A percentile compares a stretch with the other conserved stretches of the same genome.
Conservation (phyloP, 148 eudicot genomes). For the Arbutus unedo region DNA sequence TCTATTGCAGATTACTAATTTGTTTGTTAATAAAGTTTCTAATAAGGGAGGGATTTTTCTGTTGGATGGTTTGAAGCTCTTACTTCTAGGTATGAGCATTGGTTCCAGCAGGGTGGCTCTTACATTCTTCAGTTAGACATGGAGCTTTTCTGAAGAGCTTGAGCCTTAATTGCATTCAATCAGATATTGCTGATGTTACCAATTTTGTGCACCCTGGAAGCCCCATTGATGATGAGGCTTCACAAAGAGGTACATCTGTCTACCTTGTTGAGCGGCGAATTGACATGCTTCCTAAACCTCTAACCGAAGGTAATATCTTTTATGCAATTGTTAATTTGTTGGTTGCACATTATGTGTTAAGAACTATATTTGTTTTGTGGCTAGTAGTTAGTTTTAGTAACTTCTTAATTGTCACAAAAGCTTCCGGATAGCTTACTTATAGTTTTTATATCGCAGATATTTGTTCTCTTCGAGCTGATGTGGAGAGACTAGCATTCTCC, state of each 20-base stretch:
- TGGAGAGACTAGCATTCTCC: constrained; percentile 94
- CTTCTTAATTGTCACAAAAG: not conserved
- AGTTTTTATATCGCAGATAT: constrained; percentile 57
- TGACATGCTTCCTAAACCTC: constrained; percentile 99
- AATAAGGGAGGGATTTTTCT: not conserved
- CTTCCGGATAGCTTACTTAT: not conserved
- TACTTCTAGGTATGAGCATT: not conserved
- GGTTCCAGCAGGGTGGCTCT: not conserved
- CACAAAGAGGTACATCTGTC: constrained; percentile 95
- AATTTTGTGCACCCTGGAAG: constrained; percentile 96
- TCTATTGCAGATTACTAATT: not conserved
- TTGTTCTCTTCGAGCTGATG: constrained; percentile 91
- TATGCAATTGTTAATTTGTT: not conserved
- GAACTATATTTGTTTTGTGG: not conserved
- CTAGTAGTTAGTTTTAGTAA: not conserved
- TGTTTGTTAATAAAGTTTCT: not conserved
- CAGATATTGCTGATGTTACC: constrained; percentile 98
- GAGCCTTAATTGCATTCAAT: constrained; percentile 44
- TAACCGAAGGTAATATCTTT: constrained; percentile 70
- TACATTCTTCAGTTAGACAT: not conserved
- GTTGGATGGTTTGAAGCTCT: not conserved
- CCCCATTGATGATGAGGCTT: constrained; percentile 88
- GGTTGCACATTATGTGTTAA: not conserved
- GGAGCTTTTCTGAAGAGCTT: constrained; percentile 6
- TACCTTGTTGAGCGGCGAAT: constrained; percentile 95